Percentiles rank a stretch among this genome's conserved stretches.
These are phyloP conservation scores for Nakazawaea laoshanensis DNA, from an alignment of 805 yeast genomes.

Conservation along the genomic window DNA sequence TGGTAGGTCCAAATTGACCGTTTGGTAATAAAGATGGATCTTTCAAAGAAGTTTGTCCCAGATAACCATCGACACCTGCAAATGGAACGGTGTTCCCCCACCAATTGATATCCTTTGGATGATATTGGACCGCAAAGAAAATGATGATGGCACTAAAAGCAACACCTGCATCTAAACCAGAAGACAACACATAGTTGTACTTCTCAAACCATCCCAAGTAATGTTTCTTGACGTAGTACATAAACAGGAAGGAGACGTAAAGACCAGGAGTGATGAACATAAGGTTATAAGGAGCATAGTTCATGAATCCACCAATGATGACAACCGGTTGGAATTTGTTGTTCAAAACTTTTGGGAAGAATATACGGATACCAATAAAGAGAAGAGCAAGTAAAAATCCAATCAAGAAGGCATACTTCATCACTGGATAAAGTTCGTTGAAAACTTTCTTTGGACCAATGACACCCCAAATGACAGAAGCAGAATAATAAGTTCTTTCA, in stretches of 20 bases:
- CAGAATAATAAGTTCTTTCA: slow-evolving; percentile 35
- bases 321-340: slow-evolving; percentile 41
- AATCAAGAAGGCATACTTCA: slow-evolving; percentile 52
- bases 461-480: slow-evolving; percentile 23
- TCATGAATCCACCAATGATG: slow-evolving; percentile 41
- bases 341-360: slow-evolving; percentile 17
- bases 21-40: slow-evolving; percentile 17
- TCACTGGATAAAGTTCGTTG: slow-evolving; percentile 48
- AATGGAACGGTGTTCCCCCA: slow-evolving; percentile 51
- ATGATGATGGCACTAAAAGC: slow-evolving; percentile 52
- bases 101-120: slow-evolving; percentile 39
- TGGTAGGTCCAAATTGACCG: slow-evolving; percentile 27
- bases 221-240: slow-evolving; percentile 38
- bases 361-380: slow-evolving; percentile 20
- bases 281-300: slow-evolving; percentile 42
- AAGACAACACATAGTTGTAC: slow-evolving; percentile 42
- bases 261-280: slow-evolving; percentile 34
- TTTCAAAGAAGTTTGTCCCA: slow-evolving; percentile 15
- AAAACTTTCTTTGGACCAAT: slow-evolving; percentile 11
- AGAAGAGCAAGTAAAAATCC: slow-evolving; percentile 22
- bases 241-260: slow-evolving; percentile 30
- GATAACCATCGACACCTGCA: slow-evolving; percentile 28
- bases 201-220: slow-evolving; percentile 51
- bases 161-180: slow-evolving; percentile 52
- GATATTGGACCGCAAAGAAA: slow-evolving; percentile 40